Conservation (phyloP, 208 protist species). For the Leishmania arabica region DNA sequence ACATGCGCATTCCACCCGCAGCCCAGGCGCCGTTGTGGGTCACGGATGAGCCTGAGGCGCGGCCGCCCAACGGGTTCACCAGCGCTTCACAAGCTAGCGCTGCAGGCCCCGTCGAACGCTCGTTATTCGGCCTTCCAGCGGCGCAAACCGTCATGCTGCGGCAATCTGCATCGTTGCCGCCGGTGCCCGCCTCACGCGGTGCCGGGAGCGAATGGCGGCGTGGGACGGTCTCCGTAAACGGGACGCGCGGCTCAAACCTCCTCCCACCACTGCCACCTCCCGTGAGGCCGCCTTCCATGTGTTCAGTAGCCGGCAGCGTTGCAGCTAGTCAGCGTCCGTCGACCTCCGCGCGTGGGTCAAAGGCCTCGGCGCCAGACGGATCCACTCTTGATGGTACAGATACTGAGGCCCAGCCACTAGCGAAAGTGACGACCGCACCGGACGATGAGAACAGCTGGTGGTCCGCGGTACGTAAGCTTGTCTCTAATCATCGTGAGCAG, state of each 20-base stretch:
- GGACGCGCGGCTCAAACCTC: neutral
- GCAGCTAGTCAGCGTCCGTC: neutral
- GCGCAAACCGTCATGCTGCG: neutral
- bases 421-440: neutral
- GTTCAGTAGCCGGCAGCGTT: slow-evolving; percentile 6
- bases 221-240: too few relatives aligned
- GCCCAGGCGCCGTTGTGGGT: neutral
- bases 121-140: neutral
- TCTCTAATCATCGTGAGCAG: slow-evolving; percentile 15
- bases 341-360: neutral
- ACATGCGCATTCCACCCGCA: too few relatives aligned
- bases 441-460: slow-evolving; percentile 25
- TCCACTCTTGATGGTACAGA: neutral
- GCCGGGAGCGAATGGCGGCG: neutral
- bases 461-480: slow-evolving; percentile 11
- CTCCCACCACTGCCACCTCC: slow-evolving; percentile 13
- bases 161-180: neutral
- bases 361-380: neutral
- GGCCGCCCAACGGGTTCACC: neutral
- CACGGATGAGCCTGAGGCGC: neutral
- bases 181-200: slow-evolving; percentile 16
- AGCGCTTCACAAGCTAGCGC: neutral
- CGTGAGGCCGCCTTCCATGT: slow-evolving; percentile 4
- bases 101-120: neutral
- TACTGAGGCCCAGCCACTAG: neutral